Evolutionary conservation across 169 alveolate species (phyloP), one percentile per base, ranked within the genome.

Genomic region (Fabrea salina): DNA sequence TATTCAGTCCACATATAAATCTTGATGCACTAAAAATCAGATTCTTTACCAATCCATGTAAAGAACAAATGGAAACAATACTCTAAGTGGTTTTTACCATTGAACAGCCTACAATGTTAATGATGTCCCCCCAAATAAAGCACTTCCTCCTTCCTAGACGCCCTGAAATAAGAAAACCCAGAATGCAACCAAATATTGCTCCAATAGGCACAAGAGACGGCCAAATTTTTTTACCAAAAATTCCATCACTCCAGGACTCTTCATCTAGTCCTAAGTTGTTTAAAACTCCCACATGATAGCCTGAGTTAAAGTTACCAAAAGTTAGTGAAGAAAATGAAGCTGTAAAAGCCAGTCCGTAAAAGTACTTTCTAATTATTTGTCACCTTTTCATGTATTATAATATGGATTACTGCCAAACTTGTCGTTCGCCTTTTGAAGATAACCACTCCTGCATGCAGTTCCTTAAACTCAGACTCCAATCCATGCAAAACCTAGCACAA

Each of bases 121-220:
- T 13, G 39, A 64, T 5, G 41, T 64, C 37, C 54, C 27, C 41
- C 7, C 27, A 37, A 19, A 64, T 25, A 64, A 64, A 22, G 50
- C 54, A 33, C 35, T 39, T 37, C 51, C 49, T 32, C 41, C 75
- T 32, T 64, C 75, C 75, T 39, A 37, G 41, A 19, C 33, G n/a
- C 11, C 35, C 16, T 5, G 54, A 13, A 13, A 64, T 39, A 11
- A 19, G 30, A 40, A 33, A 33, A 39, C 75, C 75, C 6, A 40
- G 25, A 64, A 64, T 19, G 54, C 75, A 64, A 35, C 75, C 75
- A 64, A 64, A 32, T 39, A 64, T 40, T 0, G 75, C 75, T 35
- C 75, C 75, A 37, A 32, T 5, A 32, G 75, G 75, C 27, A 64
- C 30, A 19, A 22, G 19, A 16, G 41, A 16, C 27, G 19, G 59